These are phyloP conservation scores for Candida tammaniensis DNA, from an alignment of 805 yeast genomes.

Conservation along the genomic window DNA sequence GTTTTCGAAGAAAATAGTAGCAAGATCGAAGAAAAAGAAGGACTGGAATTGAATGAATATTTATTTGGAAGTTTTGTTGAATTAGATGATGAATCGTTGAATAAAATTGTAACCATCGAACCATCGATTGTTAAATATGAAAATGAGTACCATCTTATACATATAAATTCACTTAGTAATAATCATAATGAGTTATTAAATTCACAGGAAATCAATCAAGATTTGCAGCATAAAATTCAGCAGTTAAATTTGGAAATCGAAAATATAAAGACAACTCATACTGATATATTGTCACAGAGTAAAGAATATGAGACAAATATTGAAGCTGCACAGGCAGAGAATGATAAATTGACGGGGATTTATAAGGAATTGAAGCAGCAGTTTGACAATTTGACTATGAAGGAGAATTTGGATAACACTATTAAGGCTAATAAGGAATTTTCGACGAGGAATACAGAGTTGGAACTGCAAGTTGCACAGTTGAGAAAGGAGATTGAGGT, in stretches of 20 bases:
- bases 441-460: conserved; percentile 27
- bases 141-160: conserved; percentile 36
- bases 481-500: conserved; percentile 23
- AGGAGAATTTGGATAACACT: conserved; percentile 35
- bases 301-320: conserved; percentile 23
- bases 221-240: conserved; percentile 23
- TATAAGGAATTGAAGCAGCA: conserved; percentile 19
- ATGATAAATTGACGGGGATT: conserved; percentile 14
- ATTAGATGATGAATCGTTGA: neutral
- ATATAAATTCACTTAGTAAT: conserved; percentile 35
- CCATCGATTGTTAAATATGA: conserved; percentile 32
- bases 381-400: conserved; percentile 34
- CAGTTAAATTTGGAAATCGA: conserved; percentile 27
- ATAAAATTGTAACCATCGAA: conserved; percentile 14
- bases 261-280: conserved; percentile 31
- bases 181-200: conserved; percentile 37
- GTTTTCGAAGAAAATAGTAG: conserved; percentile 17
- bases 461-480: conserved; percentile 31
- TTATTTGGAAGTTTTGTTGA: conserved; percentile 11
- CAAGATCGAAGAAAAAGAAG: conserved; percentile 13
- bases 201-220: conserved; percentile 36
- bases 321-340: conserved; percentile 18
- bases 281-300: conserved; percentile 34
- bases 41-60: conserved; percentile 24
- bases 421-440: conserved; percentile 41